phyloP scores from a whole-genome alignment of 1,284 basidiomycete genomes.

The Flammula alnicola region DNA sequence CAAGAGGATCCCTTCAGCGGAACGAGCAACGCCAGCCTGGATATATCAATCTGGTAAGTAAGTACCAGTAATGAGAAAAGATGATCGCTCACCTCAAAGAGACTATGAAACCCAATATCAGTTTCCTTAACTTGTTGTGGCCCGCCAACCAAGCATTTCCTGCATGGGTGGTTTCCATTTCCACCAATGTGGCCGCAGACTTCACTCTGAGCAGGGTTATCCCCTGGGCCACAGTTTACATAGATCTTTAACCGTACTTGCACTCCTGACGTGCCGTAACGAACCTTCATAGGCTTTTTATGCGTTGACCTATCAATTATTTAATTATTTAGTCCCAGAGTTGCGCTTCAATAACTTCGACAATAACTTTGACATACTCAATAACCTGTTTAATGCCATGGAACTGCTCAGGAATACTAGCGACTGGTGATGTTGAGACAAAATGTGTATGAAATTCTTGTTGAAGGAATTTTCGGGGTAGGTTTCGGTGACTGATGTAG shows the following conservation, averaged over 20 bases:
- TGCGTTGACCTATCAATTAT: conserved; percentile 34
- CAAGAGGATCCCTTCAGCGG: conserved; percentile 4
- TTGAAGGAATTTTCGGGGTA: conserved; percentile 34
- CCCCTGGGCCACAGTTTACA: conserved; percentile 32
- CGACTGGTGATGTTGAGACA: conserved; percentile 38
- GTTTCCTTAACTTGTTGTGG: conserved; percentile 28
- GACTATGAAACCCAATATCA: conserved; percentile 29
- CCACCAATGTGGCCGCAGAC: conserved; percentile 33
- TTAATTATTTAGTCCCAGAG: background rate
- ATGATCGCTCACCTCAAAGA: conserved; percentile 24
- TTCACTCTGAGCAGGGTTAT: conserved; percentile 44
- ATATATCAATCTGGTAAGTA: conserved; percentile 4
- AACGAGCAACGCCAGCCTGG: conserved; percentile 13
- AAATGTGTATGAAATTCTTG: conserved; percentile 41
- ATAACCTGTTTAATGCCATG: conserved; percentile 32
- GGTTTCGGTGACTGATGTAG: conserved; percentile 34
- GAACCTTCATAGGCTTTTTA: conserved; percentile 29
- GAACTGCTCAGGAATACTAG: conserved; percentile 38
- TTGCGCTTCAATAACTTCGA: conserved; percentile 1
- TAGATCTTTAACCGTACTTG: conserved; percentile 26
- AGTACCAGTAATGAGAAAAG: conserved; percentile 2
- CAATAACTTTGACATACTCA: too few relatives aligned
- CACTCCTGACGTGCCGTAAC: conserved; percentile 19
- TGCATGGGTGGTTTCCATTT: conserved; percentile 34
- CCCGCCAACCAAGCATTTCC: conserved; percentile 39